Evolutionary conservation across 106 monocot species (phyloP).

Genomic region (Amphibolis antarctica): DNA sequence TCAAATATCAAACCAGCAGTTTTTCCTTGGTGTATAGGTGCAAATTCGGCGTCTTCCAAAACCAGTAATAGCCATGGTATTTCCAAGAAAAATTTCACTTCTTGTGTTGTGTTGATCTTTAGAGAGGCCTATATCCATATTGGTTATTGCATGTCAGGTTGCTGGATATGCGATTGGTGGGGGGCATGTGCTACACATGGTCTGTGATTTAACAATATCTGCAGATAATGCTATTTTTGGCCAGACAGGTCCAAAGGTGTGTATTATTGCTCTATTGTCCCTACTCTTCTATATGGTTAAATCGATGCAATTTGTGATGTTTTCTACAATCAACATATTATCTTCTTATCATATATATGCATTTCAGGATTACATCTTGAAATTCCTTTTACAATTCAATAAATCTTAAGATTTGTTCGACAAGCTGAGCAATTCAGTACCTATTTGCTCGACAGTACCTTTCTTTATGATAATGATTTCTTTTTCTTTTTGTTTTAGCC

Average conservation of each 20-base stretch:
- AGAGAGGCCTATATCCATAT: no score
- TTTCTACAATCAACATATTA: no score
- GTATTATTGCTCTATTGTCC: no score
- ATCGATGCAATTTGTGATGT: not conserved
- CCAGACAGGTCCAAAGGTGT: constrained; percentile 88
- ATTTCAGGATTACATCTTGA: no score
- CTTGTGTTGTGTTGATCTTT: not conserved
- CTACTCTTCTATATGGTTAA: not conserved
- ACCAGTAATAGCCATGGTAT: constrained; percentile 98
- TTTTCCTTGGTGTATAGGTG: constrained; percentile 32
- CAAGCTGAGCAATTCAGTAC: no score
- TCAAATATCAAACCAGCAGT: no score
- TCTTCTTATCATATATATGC: no score
- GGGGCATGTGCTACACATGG: constrained; percentile 88
- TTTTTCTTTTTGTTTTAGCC: no score
- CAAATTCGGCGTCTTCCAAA: constrained; percentile 94
- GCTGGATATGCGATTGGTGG: constrained; percentile 96
- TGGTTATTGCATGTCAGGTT: constrained; percentile 33
- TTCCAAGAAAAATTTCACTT: not conserved
- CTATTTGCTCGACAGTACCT: no score
- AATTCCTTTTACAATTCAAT: no score
- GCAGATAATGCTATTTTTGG: constrained; percentile 98
- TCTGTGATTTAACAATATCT: constrained; percentile 92
- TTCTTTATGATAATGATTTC: no score
- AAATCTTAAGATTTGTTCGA: no score